These are phyloP conservation scores for Rhizopogon roseolus DNA, from an alignment of 768 basidiomycete genomes.

Conservation along the genomic window DNA sequence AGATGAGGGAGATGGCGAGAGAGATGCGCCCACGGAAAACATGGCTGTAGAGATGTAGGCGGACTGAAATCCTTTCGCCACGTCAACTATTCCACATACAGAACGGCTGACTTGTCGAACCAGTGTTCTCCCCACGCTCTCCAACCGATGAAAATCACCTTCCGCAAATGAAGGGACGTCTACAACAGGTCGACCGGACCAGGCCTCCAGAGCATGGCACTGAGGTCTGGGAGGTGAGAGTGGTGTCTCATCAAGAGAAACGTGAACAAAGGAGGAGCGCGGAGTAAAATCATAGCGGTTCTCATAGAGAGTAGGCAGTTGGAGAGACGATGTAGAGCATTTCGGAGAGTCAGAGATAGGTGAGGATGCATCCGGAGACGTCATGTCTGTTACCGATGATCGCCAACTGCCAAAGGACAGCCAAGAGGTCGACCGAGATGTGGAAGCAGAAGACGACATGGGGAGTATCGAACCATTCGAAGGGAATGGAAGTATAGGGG, in stretches of 20 bases:
- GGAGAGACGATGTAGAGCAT: slow-evolving; percentile 16
- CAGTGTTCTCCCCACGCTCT: slow-evolving; percentile 8
- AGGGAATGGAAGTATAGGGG: slow-evolving; percentile 14
- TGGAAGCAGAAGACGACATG: slow-evolving; percentile 22
- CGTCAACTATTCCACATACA: slow-evolving; percentile 39
- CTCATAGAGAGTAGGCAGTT: slow-evolving; percentile 22
- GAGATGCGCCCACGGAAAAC: slow-evolving; percentile 32
- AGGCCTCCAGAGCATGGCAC: background rate
- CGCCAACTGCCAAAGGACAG: slow-evolving; percentile 39
- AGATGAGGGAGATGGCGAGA: slow-evolving; percentile 17
- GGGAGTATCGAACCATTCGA: slow-evolving; percentile 18
- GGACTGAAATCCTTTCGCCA: slow-evolving; percentile 53
- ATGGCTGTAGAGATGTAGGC: slow-evolving; percentile 53
- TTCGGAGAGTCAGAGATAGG: slow-evolving; percentile 29
- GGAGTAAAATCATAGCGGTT: slow-evolving; percentile 31
- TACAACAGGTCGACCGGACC: background rate
- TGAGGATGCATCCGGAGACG: slow-evolving; percentile 23
- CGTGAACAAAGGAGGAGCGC: slow-evolving; percentile 27
- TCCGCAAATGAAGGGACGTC: background rate
- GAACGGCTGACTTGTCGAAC: slow-evolving; percentile 30
- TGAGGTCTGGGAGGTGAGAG: slow-evolving; percentile 14
- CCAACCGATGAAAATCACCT: background rate
- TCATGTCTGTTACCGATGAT: slow-evolving; percentile 31
- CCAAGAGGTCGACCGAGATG: slow-evolving; percentile 37
- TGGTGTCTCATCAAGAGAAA: slow-evolving; percentile 35